Percentiles rank a stretch among this genome's conserved stretches.
These are phyloP conservation scores for Aspergillus sp. DNA, from an alignment of 2,329 filamentous ascomycete species.

Conservation along the genomic window DNA sequence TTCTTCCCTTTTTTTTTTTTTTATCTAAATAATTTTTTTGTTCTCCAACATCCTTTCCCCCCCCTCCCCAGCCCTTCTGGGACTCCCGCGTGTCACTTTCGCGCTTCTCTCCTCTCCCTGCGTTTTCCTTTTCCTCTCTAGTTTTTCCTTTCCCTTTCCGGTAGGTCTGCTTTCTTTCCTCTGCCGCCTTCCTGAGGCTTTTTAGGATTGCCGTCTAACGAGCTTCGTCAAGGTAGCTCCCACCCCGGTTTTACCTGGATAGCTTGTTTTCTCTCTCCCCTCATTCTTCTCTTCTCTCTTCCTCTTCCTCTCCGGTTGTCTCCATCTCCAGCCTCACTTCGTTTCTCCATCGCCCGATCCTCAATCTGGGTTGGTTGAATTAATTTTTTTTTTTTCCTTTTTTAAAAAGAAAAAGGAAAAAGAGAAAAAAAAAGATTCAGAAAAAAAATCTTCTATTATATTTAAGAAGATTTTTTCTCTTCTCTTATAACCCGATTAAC, in stretches of 20 bases:
- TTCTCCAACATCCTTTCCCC: too few species aligned
- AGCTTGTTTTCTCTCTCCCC: neutral
- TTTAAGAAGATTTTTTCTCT: neutral
- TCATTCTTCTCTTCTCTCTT: neutral
- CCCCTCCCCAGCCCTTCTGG: slow-evolving; percentile 13
- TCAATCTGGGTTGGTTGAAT: too few species aligned
- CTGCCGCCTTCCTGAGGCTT: slow-evolving; percentile 1
- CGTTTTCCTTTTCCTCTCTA: neutral
- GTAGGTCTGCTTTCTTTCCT: slow-evolving; percentile 3
- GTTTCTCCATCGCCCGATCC: neutral
- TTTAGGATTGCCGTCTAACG: neutral
- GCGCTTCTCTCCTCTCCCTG: neutral
- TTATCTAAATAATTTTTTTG: slow-evolving; percentile 16
- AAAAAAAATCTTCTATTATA: neutral
- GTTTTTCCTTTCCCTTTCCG: neutral
- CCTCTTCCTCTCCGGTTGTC: neutral
- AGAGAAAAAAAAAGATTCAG: neutral
- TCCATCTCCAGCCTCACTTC: neutral
- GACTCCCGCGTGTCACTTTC: slow-evolving; percentile 1
- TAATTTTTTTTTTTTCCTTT: too few species aligned
- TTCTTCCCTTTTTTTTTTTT: slow-evolving; percentile 13
- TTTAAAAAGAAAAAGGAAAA: neutral
- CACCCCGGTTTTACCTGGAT: neutral
- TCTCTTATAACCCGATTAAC: too few species aligned
- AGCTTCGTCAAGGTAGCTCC: neutral